These are phyloP conservation scores for Fusarium compactum DNA, from an alignment of 2,329 filamentous ascomycete species.

Conservation along the genomic window DNA sequence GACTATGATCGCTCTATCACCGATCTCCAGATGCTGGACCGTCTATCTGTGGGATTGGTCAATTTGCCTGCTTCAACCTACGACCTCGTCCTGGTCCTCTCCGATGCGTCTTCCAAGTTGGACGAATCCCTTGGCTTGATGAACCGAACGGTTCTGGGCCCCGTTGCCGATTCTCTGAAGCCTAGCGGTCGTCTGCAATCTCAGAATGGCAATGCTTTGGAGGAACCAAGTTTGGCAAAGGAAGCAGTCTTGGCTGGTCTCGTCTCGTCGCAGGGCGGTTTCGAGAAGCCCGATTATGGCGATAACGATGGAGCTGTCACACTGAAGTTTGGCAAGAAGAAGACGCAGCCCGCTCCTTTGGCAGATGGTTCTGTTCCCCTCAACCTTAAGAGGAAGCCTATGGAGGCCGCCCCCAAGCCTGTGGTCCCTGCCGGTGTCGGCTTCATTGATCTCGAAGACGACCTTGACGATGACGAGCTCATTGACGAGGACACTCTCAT, in stretches of 20 bases:
- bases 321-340: slow-evolving; percentile 58
- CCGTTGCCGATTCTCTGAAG: slow-evolving; percentile 78
- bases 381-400: slow-evolving; percentile 59
- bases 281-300: slow-evolving; percentile 78
- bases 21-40: slow-evolving; percentile 98
- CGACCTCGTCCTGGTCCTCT: slow-evolving; percentile 85
- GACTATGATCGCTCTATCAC: slow-evolving; percentile 80
- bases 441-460: slow-evolving; percentile 75
- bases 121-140: slow-evolving; percentile 75
- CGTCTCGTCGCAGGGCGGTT: slow-evolving; percentile 71
- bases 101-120: slow-evolving; percentile 77
- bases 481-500: slow-evolving; percentile 93
- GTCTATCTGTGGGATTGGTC: slow-evolving; percentile 84
- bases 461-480: slow-evolving; percentile 80
- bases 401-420: slow-evolving; percentile 56
- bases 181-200: slow-evolving; percentile 74
- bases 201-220: slow-evolving; percentile 75
- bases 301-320: slow-evolving; percentile 69
- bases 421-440: slow-evolving; percentile 69
- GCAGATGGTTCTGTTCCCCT: slow-evolving; percentile 45
- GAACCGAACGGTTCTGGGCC: slow-evolving; percentile 73
- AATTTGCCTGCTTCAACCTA: slow-evolving; percentile 82
- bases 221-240: slow-evolving; percentile 57
- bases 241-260: slow-evolving; percentile 89
- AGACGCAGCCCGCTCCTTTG: slow-evolving; percentile 38